Evolutionary conservation across 306 rosid species (phyloP).

Genomic region (Vachellia pachyceras): DNA sequence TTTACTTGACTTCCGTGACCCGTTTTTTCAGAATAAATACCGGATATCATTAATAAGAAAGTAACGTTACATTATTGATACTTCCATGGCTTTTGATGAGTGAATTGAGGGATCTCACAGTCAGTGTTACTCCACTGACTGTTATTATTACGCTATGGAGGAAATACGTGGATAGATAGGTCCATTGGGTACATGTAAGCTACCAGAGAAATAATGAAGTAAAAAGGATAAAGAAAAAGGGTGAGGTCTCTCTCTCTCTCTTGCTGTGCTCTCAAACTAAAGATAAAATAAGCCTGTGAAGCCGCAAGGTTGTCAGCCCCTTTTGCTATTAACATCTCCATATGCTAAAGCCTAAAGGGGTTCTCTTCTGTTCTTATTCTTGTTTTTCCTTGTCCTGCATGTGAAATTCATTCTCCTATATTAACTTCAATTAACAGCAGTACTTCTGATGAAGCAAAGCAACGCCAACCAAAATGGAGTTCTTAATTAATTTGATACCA

Average conservation of each 20-base stretch:
- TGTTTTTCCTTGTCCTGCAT: not conserved
- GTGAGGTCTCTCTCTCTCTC: constrained; percentile 2
- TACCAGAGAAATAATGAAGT: constrained; percentile 15
- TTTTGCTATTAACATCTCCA: constrained; percentile 25
- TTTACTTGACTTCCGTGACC: not conserved
- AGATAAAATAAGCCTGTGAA: constrained; percentile 38
- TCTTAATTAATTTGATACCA: not conserved
- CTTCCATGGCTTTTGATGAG: constrained; percentile 15
- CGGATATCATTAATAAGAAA: too few species aligned
- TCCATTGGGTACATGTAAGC: not conserved
- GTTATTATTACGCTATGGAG: not conserved
- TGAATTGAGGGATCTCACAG: constrained; percentile 7
- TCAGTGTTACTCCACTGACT: not conserved
- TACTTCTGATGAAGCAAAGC: constrained; percentile 30
- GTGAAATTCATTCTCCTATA: constrained; percentile 30
- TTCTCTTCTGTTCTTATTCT: not conserved
- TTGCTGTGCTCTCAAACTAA: constrained; percentile 3
- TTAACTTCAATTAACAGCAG: constrained; percentile 37
- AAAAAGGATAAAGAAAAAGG: constrained; percentile 25
- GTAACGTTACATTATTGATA: not conserved
- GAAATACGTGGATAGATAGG: constrained; percentile 28
- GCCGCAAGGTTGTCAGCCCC: constrained; percentile 33
- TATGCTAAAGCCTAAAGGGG: constrained; percentile 14
- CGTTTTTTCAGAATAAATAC: too few species aligned
- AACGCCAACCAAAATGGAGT: not conserved